Percentiles rank a stretch among this genome's conserved stretches.
These are phyloP conservation scores for Piloderma croceum DNA, from an alignment of 768 basidiomycete genomes.

Conservation along the genomic window DNA sequence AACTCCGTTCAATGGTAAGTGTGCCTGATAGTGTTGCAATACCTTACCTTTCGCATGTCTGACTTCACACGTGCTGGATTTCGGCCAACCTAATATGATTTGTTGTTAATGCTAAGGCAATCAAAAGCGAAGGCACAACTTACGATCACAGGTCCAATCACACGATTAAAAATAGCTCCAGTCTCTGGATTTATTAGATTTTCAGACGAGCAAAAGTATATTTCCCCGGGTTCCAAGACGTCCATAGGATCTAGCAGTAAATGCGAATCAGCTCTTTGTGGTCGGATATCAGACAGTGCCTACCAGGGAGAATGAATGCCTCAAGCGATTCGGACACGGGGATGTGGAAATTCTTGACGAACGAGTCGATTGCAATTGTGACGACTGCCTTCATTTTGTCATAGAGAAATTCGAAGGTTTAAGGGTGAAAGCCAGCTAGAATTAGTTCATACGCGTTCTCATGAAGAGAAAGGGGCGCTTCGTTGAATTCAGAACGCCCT, in stretches of 20 bases:
- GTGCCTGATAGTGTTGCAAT: not conserved
- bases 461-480: constrained; percentile 34
- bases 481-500: constrained; percentile 36
- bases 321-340: constrained; percentile 47
- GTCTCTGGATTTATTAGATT: no score
- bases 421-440: constrained; percentile 61
- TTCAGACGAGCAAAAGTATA: constrained; percentile 50
- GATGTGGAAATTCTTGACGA: constrained; percentile 54
- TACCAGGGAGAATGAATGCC: constrained; percentile 71
- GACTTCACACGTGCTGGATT: constrained; percentile 70
- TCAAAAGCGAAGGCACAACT: no score
- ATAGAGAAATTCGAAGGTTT: constrained; percentile 30
- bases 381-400: constrained; percentile 47
- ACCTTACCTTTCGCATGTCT: constrained; percentile 60
- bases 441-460: constrained; percentile 54
- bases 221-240: constrained; percentile 53
- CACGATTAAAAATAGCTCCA: no score
- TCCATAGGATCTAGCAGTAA: constrained; percentile 53
- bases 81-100: constrained; percentile 43
- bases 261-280: not conserved
- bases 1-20: not conserved
- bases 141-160: constrained; percentile 63
- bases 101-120: no score
- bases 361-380: constrained; percentile 34
- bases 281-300: constrained; percentile 9